Evolutionary conservation across 2,329 filamentous ascomycete genomes (phyloP).

Genomic region (Drechslerella stenobrocha): DNA sequence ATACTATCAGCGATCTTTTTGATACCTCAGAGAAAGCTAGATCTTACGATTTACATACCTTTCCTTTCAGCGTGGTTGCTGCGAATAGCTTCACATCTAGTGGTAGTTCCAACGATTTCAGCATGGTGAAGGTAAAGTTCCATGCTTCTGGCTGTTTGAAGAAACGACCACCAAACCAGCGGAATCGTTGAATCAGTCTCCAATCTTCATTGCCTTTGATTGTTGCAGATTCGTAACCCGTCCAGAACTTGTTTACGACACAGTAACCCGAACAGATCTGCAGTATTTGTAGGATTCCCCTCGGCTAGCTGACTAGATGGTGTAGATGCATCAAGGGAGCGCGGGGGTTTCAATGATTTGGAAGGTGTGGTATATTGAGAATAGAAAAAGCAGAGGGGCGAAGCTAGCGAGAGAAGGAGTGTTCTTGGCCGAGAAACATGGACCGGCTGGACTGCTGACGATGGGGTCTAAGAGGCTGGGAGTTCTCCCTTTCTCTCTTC

Average conservation of each 20-base stretch:
- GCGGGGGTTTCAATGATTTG: conserved; percentile 9
- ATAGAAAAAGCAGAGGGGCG: conserved; percentile 31
- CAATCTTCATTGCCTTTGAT: conserved; percentile 36
- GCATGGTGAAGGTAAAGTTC: conserved; percentile 80
- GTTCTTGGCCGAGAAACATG: conserved; percentile 44
- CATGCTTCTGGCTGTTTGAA: conserved; percentile 76
- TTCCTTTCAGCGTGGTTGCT: conserved; percentile 94
- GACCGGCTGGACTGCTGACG: conserved; percentile 38
- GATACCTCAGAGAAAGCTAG: conserved; percentile 19
- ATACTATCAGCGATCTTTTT: neutral
- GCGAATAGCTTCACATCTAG: conserved; percentile 87
- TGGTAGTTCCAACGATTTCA: conserved; percentile 77
- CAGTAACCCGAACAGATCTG: conserved; percentile 34
- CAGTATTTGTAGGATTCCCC: conserved; percentile 26
- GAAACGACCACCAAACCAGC: conserved; percentile 45
- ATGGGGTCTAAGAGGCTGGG: conserved; percentile 37
- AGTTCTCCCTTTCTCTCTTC: no score
- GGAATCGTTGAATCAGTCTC: conserved; percentile 36
- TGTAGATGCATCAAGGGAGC: conserved; percentile 20
- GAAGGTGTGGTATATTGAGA: conserved; percentile 4
- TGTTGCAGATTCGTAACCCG: conserved; percentile 38
- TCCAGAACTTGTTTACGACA: conserved; percentile 44
- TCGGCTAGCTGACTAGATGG: conserved; percentile 26
- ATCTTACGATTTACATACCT: conserved; percentile 65
- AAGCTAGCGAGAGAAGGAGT: conserved; percentile 12